Evolutionary conservation across 164 flowering plant species (phyloP), one percentile per base, ranked within the genome.

Genomic region (Cinnamomum micranthum): DNA sequence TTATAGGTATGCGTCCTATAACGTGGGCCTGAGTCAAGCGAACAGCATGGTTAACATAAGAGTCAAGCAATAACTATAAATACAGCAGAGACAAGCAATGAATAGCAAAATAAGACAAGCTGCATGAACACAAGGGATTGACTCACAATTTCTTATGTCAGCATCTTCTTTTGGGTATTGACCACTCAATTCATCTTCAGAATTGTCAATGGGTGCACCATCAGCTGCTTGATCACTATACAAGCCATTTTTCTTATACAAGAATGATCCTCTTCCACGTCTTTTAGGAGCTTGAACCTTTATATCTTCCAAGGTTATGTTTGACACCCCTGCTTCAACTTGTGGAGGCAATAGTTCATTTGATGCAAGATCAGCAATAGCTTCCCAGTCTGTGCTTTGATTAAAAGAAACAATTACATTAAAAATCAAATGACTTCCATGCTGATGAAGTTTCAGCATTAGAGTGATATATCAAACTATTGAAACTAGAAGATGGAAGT

Each of bases 181-280:
- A 66, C 64, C 10, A 14, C 23, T 66, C 50, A 73, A 75, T 75
- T 78, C 86, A 74, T 86, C 82, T 35, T 83, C 86, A 64, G 78
- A 31, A 50, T 76, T 75, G 74, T 74, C 80, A 71, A n/a, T 35
- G n/a, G 64, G 24, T n/a, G 83, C 70, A n/a, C 41, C 75, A 75
- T 81, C 82, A 69, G 80, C 55, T 68, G 80, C 75, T 68, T 81
- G 81, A 79, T 93, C 99, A 85, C 92, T 88, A 70, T 91, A 88
- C 77, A 95, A 66, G 59, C 89, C 87, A 59, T 86, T 77, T 47
- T 81, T 86, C 65, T 74, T 78, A 72, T 88, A 95, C 24, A 95
- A 81, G 73, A 95, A 93, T 33, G 94, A 81, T 72, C 99, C 98
- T 79, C 99, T 84, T 70, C 98, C 99, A 73, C 98, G 91, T 50